phyloP scores from a whole-genome alignment of 2,329 filamentous ascomycete genomes.

The Passalora sequoiae region DNA sequence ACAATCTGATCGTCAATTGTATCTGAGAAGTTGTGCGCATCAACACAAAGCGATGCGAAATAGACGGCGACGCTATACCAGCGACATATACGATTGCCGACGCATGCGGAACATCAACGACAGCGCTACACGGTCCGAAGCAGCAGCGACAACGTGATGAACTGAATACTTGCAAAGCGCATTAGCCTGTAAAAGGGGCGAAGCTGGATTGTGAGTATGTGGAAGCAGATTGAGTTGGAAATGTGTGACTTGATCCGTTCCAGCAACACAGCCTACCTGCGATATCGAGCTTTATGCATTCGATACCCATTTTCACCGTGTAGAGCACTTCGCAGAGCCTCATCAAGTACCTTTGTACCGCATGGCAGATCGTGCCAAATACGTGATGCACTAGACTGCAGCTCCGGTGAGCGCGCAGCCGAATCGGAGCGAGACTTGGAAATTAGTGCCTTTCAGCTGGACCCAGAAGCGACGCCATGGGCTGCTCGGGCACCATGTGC shows the following conservation, averaged over 20 bases:
- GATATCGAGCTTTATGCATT: constrained; percentile 2
- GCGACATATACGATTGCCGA: neutral
- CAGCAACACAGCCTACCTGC: constrained; percentile 5
- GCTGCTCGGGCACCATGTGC: neutral
- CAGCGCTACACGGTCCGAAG: neutral
- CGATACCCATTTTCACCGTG: neutral
- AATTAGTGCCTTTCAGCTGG: neutral
- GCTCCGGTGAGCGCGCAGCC: constrained; percentile 7
- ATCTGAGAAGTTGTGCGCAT: neutral
- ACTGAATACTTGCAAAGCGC: neutral
- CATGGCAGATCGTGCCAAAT: neutral
- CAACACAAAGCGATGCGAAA: neutral
- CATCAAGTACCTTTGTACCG: constrained; percentile 8
- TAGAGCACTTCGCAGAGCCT: constrained; percentile 8
- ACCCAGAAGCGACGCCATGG: neutral
- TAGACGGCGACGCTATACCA: neutral
- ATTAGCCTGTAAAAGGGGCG: neutral
- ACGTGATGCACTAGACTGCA: neutral
- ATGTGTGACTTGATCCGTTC: neutral
- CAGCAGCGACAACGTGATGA: neutral
- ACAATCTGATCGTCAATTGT: no score
- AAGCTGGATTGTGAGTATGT: neutral
- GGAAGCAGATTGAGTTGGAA: neutral
- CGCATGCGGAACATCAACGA: neutral
- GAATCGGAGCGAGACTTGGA: constrained; percentile 3